These are phyloP conservation scores for Knoxdaviesia proteae DNA, from an alignment of 2,329 filamentous ascomycete species.

Conservation along the genomic window DNA sequence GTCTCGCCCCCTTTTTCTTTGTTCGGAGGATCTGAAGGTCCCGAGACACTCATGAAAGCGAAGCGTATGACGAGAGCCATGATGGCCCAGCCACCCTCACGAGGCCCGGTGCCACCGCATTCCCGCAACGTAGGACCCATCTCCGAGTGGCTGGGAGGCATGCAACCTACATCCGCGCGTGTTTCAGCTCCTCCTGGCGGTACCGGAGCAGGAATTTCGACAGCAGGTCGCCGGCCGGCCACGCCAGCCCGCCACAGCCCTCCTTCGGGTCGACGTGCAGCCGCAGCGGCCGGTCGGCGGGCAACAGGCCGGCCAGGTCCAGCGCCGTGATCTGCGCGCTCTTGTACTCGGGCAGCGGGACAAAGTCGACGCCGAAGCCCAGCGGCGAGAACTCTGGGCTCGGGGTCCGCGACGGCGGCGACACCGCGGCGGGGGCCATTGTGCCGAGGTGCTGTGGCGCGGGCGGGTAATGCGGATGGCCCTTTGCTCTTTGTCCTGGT, in stretches of 20 bases:
- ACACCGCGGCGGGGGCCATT: no score
- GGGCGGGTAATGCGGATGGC: no score
- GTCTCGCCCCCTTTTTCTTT: no score
- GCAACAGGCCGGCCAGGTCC: slow-evolving; percentile 55
- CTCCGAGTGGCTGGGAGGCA: no score
- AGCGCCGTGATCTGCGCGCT: slow-evolving; percentile 27
- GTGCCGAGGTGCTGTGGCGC: no score
- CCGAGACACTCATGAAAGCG: no score
- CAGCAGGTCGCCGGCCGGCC: slow-evolving; percentile 83
- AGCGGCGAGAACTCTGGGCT: slow-evolving; percentile 26
- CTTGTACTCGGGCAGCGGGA: slow-evolving; percentile 40
- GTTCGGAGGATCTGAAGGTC: no score
- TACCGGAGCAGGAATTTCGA: slow-evolving; percentile 68
- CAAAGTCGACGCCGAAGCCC: slow-evolving; percentile 29
- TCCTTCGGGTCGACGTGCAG: slow-evolving; percentile 71
- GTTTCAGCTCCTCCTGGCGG: slow-evolving; percentile 38
- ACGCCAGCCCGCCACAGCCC: slow-evolving; percentile 83
- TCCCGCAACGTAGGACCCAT: no score
- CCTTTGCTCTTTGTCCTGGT: no score
- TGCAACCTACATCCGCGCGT: slow-evolving; percentile 50
- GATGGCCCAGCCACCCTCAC: no score
- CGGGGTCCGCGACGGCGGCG: background rate
- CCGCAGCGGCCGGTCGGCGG: slow-evolving; percentile 33
- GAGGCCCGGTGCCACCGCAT: no score
- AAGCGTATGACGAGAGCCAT: no score